Evolutionary conservation across 2,329 filamentous ascomycete species (phyloP), one percentile per base, ranked within the genome.

Genomic region (Cyanodermella asteris): DNA sequence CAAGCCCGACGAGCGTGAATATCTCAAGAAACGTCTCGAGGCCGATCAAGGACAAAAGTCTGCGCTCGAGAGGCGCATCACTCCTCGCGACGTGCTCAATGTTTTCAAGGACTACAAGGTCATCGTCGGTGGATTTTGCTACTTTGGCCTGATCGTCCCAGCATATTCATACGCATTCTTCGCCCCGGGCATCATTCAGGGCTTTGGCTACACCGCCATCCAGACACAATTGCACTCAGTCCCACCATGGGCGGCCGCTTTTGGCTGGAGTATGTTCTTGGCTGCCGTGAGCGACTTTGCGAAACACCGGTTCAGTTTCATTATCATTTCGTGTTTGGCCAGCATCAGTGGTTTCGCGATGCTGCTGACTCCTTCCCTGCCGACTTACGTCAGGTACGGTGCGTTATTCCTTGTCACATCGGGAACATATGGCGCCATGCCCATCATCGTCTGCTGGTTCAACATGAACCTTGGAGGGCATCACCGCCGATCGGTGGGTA

Each of bases 391-490:
- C 7, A 28, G 40, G 27, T 46, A 46, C 25, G 42, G 28, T 2
- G 38, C 37, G 0, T 59, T 93, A 0, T 91, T 90, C 54, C 54
- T 93, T 16, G 66, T 90, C 24, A 72, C 76, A 2, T 70, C 70
- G 51, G 78, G 78, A 24, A 62, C 65, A 0, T 93, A 90, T 49
- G 70, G 68, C 1, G 77, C 81, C n/a, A 82, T 91, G 73, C 81
- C 84, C 0, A 70, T 91, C 16, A 66, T 81, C 21, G 64, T 81
- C 6, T 81, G 73, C 44, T 82, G 75, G 74, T 81, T 73, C 46
- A 72, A 72, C 37, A 78, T 80, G 65, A 82, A 81, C 37, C 52
- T 80, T 2, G 66, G 66, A 3, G 74, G 73, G 0, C 75, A 81
- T 41, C 70, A 70, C 29, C 61, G 73, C 3, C 59, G 74, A 21